Percentiles rank a stretch among this genome's conserved stretches.
Conservation (phyloP, 2,329 filamentous ascomycete genomes). For the Chrysoporthe cubensis region DNA sequence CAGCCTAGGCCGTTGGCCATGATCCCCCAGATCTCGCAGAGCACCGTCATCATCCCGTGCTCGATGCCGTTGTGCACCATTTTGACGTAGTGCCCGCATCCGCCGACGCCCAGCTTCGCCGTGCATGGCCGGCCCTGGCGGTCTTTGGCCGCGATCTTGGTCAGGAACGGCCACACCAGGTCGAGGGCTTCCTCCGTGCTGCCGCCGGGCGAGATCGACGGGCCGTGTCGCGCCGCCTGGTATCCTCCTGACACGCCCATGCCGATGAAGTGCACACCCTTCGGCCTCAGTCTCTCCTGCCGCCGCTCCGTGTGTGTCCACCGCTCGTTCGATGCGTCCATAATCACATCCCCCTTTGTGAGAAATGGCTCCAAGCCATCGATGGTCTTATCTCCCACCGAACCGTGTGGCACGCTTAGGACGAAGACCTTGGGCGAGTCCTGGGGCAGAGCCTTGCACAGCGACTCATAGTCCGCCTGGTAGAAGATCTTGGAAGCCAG, state of each 20-base stretch:
- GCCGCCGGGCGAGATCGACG: conserved; percentile 69
- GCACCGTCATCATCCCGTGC: conserved; percentile 68
- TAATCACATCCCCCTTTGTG: conserved; percentile 64
- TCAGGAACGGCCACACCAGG: conserved; percentile 62
- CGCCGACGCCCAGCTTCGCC: conserved; percentile 61
- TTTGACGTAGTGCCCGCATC: conserved; percentile 73
- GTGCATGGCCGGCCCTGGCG: conserved; percentile 63
- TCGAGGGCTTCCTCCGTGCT: conserved; percentile 57
- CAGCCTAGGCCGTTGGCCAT: conserved; percentile 63
- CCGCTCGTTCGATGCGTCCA: conserved; percentile 72
- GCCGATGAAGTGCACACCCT: conserved; percentile 68
- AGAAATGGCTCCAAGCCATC: conserved; percentile 50
- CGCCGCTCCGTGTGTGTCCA: conserved; percentile 66
- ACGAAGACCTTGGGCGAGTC: conserved; percentile 52
- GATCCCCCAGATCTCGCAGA: conserved; percentile 68
- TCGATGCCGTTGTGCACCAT: conserved; percentile 79
- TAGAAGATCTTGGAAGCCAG: conserved; percentile 37
- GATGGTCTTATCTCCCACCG: conserved; percentile 43
- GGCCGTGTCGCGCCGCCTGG: conserved; percentile 67
- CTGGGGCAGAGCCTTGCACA: conserved; percentile 50
- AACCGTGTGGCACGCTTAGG: conserved; percentile 55
- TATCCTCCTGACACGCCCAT: conserved; percentile 73
- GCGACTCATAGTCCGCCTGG: conserved; percentile 49
- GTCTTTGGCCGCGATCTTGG: conserved; percentile 66
- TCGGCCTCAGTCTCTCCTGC: conserved; percentile 58